Evolutionary conservation across 1,284 basidiomycete species (phyloP).

Genomic region (Microbotryomycetes sp.): DNA sequence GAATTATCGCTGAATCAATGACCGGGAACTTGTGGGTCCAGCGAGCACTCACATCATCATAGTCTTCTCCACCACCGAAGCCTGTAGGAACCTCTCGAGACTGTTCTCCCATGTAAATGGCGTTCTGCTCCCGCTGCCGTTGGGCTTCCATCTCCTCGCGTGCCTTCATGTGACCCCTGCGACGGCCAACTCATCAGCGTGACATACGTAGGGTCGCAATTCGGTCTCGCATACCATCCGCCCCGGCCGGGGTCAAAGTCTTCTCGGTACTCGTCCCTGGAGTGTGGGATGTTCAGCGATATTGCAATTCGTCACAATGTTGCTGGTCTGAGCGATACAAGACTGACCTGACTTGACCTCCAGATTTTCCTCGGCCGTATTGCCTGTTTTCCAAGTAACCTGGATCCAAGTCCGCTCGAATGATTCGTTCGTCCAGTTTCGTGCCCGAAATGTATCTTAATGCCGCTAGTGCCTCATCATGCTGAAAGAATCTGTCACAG

Average conservation of each 20-base stretch:
- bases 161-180: conserved; percentile 65
- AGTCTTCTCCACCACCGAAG: conserved; percentile 38
- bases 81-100: conserved; percentile 61
- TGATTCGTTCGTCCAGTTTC: conserved; percentile 98
- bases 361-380: conserved; percentile 93
- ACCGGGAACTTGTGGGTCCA: no score
- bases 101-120: conserved; percentile 80
- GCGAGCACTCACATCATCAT: conserved; percentile 32
- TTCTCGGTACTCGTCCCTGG: conserved; percentile 86
- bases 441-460: conserved; percentile 93
- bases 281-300: neutral
- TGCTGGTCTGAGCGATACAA: neutral
- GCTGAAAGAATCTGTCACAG: conserved; percentile 77
- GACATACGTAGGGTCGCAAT: neutral
- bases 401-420: conserved; percentile 96
- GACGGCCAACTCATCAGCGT: neutral
- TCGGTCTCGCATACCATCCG: conserved; percentile 62
- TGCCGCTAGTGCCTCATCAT: conserved; percentile 84
- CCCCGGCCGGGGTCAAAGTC: conserved; percentile 56
- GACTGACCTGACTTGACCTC: conserved; percentile 64
- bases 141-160: conserved; percentile 65
- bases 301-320: neutral
- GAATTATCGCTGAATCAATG: conserved; percentile 66
- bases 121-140: conserved; percentile 69
- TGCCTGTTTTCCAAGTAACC: conserved; percentile 96